A percentile compares a stretch with the other conserved stretches of the same genome.
Conservation (phyloP, 345 rosid species). For the Corchorus capsularis region DNA sequence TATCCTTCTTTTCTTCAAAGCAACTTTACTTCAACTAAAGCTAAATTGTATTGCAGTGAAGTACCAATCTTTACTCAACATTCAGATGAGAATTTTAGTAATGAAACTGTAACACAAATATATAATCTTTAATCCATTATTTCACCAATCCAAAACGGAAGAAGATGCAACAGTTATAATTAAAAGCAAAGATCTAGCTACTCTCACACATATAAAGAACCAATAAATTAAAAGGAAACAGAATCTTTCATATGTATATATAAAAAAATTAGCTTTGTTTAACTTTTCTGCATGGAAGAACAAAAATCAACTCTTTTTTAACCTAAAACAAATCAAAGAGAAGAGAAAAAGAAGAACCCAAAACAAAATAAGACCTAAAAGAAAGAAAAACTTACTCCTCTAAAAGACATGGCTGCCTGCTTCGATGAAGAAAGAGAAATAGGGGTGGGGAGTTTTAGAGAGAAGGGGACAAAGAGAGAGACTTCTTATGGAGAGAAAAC, state of each 20-base stretch:
- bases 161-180: not conserved
- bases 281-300: not conserved
- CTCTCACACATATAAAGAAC: not conserved
- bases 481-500: conserved; percentile 5
- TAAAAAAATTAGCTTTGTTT: not conserved
- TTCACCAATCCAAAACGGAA: not conserved
- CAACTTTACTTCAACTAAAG: not conserved
- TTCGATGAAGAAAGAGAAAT: not conserved
- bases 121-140: not conserved
- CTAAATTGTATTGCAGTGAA: not conserved
- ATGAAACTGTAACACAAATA: not conserved
- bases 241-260: not conserved
- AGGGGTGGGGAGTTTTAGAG: not conserved
- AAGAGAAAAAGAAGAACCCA: not conserved
- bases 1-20: not conserved
- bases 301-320: not conserved
- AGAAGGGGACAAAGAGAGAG: not conserved
- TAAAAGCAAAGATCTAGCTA: conserved; percentile 11
- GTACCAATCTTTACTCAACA: not conserved
- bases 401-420: conserved; percentile 43
- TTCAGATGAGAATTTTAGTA: not conserved
- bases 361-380: not conserved
- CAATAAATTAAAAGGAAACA: not conserved
- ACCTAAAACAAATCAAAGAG: not conserved
- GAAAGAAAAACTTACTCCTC: conserved; percentile 42